These are phyloP conservation scores for Avena sativa DNA, from an alignment of 176 grass and related monocot species.

Conservation along the genomic window DNA sequence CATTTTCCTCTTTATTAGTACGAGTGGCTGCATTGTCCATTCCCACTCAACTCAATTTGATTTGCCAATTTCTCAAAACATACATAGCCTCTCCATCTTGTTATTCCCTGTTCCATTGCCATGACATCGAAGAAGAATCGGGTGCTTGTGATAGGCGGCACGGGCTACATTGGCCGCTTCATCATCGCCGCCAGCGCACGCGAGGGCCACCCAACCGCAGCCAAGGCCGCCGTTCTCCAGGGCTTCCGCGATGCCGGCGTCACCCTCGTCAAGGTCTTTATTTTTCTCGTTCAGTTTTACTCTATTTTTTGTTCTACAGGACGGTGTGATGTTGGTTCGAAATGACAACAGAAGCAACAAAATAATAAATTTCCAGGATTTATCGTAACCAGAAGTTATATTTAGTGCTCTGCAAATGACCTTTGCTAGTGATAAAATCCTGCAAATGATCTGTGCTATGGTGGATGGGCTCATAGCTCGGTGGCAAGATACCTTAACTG, in stretches of 20 bases:
- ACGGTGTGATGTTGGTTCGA: too few species aligned
- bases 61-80: not conserved
- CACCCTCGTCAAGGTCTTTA: constrained; percentile 49
- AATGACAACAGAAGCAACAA: too few species aligned
- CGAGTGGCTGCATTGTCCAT: not conserved
- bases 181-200: constrained; percentile 53
- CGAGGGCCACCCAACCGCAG: constrained; percentile 59
- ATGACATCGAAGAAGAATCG: constrained; percentile 50
- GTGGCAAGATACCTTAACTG: too few species aligned
- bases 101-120: not conserved
- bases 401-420: too few species aligned
- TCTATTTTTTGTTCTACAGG: not conserved
- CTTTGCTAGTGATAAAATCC: too few species aligned
- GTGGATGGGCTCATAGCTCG: too few species aligned
- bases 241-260: constrained; percentile 59
- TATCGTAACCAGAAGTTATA: too few species aligned
- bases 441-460: too few species aligned
- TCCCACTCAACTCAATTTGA: not conserved
- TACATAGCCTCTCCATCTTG: not conserved
- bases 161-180: constrained; percentile 64
- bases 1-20: not conserved
- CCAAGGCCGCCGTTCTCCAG: constrained; percentile 53
- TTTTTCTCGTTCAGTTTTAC: not conserved
- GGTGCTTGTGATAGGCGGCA: constrained; percentile 64
- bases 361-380: too few species aligned